A percentile compares a stretch with the other conserved stretches of the same genome.
Evolutionary conservation across 75 land plant species (phyloP).

Genomic region (Isoetes taiwanensis): DNA sequence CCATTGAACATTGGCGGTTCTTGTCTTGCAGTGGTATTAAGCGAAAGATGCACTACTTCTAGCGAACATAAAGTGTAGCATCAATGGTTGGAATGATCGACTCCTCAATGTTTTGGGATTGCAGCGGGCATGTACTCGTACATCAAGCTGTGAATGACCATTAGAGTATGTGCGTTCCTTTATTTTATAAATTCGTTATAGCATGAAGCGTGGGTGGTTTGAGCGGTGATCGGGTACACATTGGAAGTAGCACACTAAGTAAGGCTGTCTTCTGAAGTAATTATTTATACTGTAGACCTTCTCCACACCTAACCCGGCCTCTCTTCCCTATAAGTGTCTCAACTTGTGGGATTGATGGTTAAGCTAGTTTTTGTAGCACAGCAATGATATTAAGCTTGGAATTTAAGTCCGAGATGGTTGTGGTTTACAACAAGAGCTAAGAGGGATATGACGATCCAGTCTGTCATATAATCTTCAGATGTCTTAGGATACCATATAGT

Average conservation of each 20-base stretch:
- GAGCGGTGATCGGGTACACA: not conserved
- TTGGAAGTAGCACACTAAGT: no score
- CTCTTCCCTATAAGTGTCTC: not conserved
- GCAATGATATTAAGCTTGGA: not conserved
- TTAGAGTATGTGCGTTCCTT: not conserved
- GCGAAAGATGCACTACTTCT: constrained; percentile 55
- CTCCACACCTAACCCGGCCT: no score
- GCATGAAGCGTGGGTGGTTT: not conserved
- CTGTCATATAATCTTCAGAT: no score
- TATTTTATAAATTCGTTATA: not conserved
- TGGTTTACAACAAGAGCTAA: not conserved
- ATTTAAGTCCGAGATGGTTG: not conserved
- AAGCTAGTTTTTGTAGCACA: not conserved
- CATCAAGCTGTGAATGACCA: constrained; percentile 71
- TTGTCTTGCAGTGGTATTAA: constrained; percentile 63
- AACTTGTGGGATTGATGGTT: not conserved
- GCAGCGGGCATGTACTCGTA: constrained; percentile 94
- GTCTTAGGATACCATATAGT: no score
- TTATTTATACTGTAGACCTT: not conserved
- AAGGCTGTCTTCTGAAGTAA: not conserved
- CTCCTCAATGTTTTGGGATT: constrained; percentile 93
- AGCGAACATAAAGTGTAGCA: constrained; percentile 77
- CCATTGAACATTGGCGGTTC: no score
- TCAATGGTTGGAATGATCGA: constrained; percentile 99
- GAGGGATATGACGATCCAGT: no score